Evolutionary conservation across 202 grass and related monocot genomes (phyloP), one percentile per base, ranked within the genome.

Genomic region (Hordeum pubiflorum): DNA sequence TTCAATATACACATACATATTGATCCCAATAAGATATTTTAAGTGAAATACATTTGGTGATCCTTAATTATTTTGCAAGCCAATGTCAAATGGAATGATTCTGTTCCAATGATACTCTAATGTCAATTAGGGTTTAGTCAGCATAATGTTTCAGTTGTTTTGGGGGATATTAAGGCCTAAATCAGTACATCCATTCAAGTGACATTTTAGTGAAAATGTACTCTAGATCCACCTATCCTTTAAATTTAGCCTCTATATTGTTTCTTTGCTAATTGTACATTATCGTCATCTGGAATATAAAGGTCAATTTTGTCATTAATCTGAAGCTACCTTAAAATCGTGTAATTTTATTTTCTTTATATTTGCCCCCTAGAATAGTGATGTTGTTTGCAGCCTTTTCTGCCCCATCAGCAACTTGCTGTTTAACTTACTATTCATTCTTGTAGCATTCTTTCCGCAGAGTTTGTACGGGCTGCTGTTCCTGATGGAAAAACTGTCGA

Each of bases 371-470:
- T 48, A 6, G 14, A 48, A 48, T 58, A 77, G 33, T 27, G 43
- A 44, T 39, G 44, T 72, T 63, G n/a, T 38, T 63, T 22, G 37
- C 7, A 59, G 32, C 1, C 5, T 65, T 38, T 67, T 72, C 24
- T 76, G 74, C 64, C 21, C 58, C 44, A 44, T 87, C 33, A 81
- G 14, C 86, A 77, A 72, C 40, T 84, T 88, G 59, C 55, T 89
- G 54, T 89, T 89, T 91, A 89, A 91, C 90, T 85, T 81, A 69
- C 70, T 91, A 91, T 97, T 95, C 78, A 90, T 95, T 82, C 46
- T 93, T 99, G 92, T 89, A 99, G 96, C 96, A 99, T 99, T 96
- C 96, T 99, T 84, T 92, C 92, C 91, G 96, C 92, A 89, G 96
- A 99, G 79, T 99, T 99, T 90, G 86, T 99, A 63, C 90, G 88